Evolutionary conservation across 441 rosid genomes (phyloP).

Genomic region (Daphne laureola): DNA sequence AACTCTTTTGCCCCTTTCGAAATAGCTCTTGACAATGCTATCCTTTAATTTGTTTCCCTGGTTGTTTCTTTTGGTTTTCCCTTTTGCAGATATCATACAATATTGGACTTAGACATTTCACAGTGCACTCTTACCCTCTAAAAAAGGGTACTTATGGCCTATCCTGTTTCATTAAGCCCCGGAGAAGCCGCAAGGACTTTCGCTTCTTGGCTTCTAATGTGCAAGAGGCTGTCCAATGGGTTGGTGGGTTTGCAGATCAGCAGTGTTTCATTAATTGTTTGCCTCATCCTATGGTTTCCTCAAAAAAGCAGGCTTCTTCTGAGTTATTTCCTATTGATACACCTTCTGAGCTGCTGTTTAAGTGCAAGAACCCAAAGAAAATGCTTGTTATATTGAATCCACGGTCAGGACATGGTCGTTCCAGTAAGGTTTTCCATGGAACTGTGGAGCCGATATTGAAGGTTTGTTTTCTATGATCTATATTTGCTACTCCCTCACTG

Average conservation of each 20-base stretch:
- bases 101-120: constrained; percentile 82
- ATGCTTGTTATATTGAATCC: constrained; percentile 97
- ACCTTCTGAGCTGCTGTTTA: constrained; percentile 88
- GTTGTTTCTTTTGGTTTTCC: constrained; percentile 7
- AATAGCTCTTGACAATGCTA: neutral
- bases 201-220: constrained; percentile 69
- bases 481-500: too few species aligned
- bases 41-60: constrained; percentile 6
- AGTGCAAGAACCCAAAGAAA: constrained; percentile 87
- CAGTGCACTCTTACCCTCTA: constrained; percentile 82
- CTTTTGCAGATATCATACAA: constrained; percentile 67
- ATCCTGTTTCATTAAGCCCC: constrained; percentile 70
- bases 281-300: constrained; percentile 89
- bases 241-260: constrained; percentile 94
- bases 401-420: constrained; percentile 95
- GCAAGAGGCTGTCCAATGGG: constrained; percentile 96
- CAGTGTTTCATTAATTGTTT: constrained; percentile 88
- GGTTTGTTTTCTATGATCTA: constrained; percentile 28
- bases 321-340: constrained; percentile 72
- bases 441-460: constrained; percentile 92
- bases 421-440: constrained; percentile 84
- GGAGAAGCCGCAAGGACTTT: constrained; percentile 75
- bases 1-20: too few species aligned
- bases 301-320: constrained; percentile 91
- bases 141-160: constrained; percentile 62